Conservation (phyloP, 73 alveolate genomes). For the Paramecium octaurelia region DNA sequence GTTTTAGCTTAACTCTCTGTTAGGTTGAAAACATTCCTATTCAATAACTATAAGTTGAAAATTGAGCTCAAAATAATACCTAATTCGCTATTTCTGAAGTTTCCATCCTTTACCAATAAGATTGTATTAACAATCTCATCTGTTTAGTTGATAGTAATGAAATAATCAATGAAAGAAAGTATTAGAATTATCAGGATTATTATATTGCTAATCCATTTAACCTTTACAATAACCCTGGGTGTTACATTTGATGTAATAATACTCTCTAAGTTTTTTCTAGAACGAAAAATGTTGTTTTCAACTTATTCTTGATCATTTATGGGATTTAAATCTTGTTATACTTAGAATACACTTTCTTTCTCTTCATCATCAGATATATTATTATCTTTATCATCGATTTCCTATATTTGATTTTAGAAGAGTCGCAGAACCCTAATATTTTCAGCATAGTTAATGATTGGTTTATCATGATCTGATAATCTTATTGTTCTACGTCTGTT, state of each 20-base stretch:
- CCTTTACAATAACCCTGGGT: neutral
- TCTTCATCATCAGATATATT: conserved; percentile 28
- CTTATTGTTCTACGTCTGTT: neutral
- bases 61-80: neutral
- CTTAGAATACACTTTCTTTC: neutral
- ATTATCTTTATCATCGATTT: conserved; percentile 29
- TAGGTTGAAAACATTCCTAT: neutral
- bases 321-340: neutral
- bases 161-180: conserved; percentile 45
- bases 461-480: neutral
- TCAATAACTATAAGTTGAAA: neutral
- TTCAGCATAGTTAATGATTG: neutral
- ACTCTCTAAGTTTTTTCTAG: conserved; percentile 45
- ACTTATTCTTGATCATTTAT: neutral
- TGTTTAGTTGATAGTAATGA: conserved; percentile 3
- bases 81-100: neutral
- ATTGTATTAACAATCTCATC: conserved; percentile 11
- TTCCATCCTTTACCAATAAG: neutral
- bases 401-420: neutral
- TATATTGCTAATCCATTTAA: conserved; percentile 18
- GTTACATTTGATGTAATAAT: neutral
- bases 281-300: conserved; percentile 17
- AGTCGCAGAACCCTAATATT: neutral
- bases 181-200: neutral
- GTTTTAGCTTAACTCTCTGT: neutral